Evolutionary conservation across 352 stramenopile species (phyloP), one percentile per base, ranked within the genome.

Genomic region (Phytophthora foliorum): DNA sequence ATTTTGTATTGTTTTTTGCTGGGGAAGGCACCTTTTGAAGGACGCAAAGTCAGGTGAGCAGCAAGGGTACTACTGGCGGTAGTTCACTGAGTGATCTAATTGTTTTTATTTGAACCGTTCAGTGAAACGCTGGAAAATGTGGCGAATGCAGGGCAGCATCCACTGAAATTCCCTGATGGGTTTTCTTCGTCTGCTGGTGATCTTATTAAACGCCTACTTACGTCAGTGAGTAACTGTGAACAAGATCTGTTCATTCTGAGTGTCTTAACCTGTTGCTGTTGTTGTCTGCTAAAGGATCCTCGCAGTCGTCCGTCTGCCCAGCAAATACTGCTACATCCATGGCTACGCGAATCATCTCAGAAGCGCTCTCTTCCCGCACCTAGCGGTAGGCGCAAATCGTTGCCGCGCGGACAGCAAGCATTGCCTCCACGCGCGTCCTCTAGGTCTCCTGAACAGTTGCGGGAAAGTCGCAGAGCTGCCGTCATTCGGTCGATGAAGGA

Each of bases 61-160:
- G 9, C 17, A 19, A 52, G 17, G 31, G 16, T 17, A 29, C 24
- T 42, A 14, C 8, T 52, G 25, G 21, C 29, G 17, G 38, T 32
- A 7, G 9, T n/a, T 44, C n/a, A 19, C 14, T n/a, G 16, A 22
- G 24, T 53, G 46, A 22, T 45, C 14, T 41, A 53, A 53, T 22
- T 10, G 22, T 6, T 6, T 31, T 16, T 45, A 11, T 11, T 7
- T 45, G 16, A 45, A 45, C n/a, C 11, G 27, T 27, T 8, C n/a
- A 89, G 84, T 57, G 84, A 93, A 32, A 93, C 84, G 49, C 66
- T 92, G 2, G 74, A 83, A 22, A 93, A 93, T 62, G 80, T 93
- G n/a, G 81, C 67, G 10, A 90, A 90, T 39, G 81, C 82, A 13
- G 63, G 46, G 36, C 63, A 69, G 11, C 69, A 74, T 8, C 72